These are phyloP conservation scores for Phaeotremella skinneri DNA, from an alignment of 768 basidiomycete species.

Conservation along the genomic window DNA sequence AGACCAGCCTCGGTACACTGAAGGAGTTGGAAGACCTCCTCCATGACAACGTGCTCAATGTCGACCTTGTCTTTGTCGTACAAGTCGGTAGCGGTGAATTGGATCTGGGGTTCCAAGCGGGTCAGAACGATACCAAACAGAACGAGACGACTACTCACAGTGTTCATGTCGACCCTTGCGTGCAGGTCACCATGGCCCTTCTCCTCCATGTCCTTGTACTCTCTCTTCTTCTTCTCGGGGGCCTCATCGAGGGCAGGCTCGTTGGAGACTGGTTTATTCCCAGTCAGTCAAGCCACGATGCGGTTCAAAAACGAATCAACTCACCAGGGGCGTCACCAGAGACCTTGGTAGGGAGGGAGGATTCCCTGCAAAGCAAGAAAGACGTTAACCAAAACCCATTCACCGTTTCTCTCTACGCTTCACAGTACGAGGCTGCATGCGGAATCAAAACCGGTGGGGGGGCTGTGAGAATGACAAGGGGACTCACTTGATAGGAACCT, in stretches of 20 bases:
- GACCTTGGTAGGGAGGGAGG: slow-evolving; percentile 29
- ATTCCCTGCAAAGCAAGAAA: slow-evolving; percentile 22
- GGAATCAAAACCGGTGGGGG: not conserved
- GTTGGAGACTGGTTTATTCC: not conserved
- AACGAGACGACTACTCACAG: slow-evolving; percentile 25
- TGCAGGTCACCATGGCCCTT: slow-evolving; percentile 43
- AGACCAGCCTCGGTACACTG: slow-evolving; percentile 86
- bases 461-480: not conserved
- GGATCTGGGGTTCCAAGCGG: slow-evolving; percentile 38
- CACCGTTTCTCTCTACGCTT: too few relatives aligned
- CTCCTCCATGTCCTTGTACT: slow-evolving; percentile 51
- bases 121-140: not conserved
- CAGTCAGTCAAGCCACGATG: not conserved
- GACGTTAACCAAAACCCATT: slow-evolving; percentile 5
- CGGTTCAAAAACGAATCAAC: slow-evolving; percentile 10
- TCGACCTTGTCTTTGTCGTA: slow-evolving; percentile 99
- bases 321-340: slow-evolving; percentile 30
- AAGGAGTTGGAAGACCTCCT: slow-evolving; percentile 93
- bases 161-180: slow-evolving; percentile 49
- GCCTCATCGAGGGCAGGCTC: slow-evolving; percentile 17
- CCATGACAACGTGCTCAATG: slow-evolving; percentile 91
- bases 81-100: slow-evolving; percentile 52
- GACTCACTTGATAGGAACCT: slow-evolving; percentile 46
- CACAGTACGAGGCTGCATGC: too few relatives aligned
- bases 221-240: slow-evolving; percentile 46